Evolutionary conservation across 2,329 filamentous ascomycete genomes (phyloP).

Genomic region (Paradendryphiella salina): DNA sequence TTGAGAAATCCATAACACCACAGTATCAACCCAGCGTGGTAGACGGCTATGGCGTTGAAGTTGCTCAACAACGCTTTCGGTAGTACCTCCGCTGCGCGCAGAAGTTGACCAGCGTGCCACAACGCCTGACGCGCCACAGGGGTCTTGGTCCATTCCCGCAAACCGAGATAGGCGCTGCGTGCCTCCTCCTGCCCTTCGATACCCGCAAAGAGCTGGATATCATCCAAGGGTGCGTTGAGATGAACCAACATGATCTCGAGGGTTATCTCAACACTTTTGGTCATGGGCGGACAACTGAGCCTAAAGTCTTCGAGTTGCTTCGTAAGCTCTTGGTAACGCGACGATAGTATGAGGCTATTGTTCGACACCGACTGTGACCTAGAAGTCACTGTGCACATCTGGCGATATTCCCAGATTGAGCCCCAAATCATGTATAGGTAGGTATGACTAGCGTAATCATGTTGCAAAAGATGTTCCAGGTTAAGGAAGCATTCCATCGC

Average conservation of each 20-base stretch:
- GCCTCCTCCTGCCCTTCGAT: conserved; percentile 70
- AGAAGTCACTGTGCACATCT: conserved; percentile 58
- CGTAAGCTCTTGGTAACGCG: conserved; percentile 59
- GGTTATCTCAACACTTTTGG: conserved; percentile 36
- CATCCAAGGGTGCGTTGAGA: conserved; percentile 65
- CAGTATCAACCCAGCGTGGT: conserved; percentile 68
- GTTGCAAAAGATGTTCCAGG: conserved; percentile 25
- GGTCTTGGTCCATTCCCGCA: conserved; percentile 63
- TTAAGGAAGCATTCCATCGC: conserved; percentile 37
- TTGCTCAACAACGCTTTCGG: conserved; percentile 61
- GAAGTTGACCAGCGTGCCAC: conserved; percentile 69
- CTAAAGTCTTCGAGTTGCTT: conserved; percentile 60
- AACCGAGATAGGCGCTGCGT: conserved; percentile 59
- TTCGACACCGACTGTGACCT: conserved; percentile 45
- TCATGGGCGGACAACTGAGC: conserved; percentile 50
- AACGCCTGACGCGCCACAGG: conserved; percentile 62
- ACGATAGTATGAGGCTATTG: conserved; percentile 46
- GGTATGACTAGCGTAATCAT: conserved; percentile 55
- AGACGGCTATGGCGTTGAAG: conserved; percentile 69
- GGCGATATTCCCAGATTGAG: conserved; percentile 67
- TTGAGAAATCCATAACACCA: conserved; percentile 68
- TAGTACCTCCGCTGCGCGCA: conserved; percentile 62
- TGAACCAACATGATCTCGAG: conserved; percentile 64
- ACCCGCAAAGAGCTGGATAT: conserved; percentile 68
- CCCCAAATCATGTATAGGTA: conserved; percentile 68